These are phyloP conservation scores for Byssothecium circinans DNA, from an alignment of 2,329 filamentous ascomycete species.

Conservation along the genomic window DNA sequence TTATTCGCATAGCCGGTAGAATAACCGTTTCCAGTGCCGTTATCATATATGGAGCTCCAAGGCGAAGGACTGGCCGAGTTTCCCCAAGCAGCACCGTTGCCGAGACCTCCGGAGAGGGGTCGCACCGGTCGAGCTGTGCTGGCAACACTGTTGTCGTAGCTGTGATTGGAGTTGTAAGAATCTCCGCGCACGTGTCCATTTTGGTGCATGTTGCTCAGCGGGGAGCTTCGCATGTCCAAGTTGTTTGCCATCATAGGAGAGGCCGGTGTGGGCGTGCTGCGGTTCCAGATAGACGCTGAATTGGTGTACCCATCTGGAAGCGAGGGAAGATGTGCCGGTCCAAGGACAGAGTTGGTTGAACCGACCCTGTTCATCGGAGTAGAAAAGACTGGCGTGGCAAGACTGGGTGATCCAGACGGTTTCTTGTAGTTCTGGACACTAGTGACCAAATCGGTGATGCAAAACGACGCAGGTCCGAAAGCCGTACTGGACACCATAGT, in stretches of 20 bases:
- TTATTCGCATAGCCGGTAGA: background rate
- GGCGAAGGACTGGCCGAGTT: slow-evolving; percentile 26
- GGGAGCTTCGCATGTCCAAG: slow-evolving; percentile 30
- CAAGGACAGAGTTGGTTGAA: slow-evolving; percentile 41
- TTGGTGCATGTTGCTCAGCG: slow-evolving; percentile 34
- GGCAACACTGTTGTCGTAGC: slow-evolving; percentile 26
- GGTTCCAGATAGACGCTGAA: slow-evolving; percentile 42
- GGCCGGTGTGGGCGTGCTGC: slow-evolving; percentile 33
- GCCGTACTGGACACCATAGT: slow-evolving; percentile 35
- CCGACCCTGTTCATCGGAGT: slow-evolving; percentile 38
- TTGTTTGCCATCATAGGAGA: slow-evolving; percentile 29
- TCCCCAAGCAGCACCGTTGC: slow-evolving; percentile 38
- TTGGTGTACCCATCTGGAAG: slow-evolving; percentile 42
- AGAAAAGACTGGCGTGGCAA: slow-evolving; percentile 25
- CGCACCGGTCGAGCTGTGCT: slow-evolving; percentile 18
- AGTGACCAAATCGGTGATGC: slow-evolving; percentile 43
- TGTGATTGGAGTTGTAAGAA: slow-evolving; percentile 47
- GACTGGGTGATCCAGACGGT: slow-evolving; percentile 27
- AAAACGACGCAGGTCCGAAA: slow-evolving; percentile 30
- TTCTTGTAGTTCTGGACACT: slow-evolving; percentile 41
- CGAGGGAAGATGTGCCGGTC: slow-evolving; percentile 38
- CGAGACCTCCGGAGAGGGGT: slow-evolving; percentile 33
- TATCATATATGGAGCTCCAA: slow-evolving; percentile 30
- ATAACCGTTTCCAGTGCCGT: slow-evolving; percentile 7
- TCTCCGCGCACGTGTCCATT: slow-evolving; percentile 48